Percentiles rank a stretch among this genome's conserved stretches.
Conservation (phyloP, 306 rosid genomes). For the Quercus mongolica region DNA sequence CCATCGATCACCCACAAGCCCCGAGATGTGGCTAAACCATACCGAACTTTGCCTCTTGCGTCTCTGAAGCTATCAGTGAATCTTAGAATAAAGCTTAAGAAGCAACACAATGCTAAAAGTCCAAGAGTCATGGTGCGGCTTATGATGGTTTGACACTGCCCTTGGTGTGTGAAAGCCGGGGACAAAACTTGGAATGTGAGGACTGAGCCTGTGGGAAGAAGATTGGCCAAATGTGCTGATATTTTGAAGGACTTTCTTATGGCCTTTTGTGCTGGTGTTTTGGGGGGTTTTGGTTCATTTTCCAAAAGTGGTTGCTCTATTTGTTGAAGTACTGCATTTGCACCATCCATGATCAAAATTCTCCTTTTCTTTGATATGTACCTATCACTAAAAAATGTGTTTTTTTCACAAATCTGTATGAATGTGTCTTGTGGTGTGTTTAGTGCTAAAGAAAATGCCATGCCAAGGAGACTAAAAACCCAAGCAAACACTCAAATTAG, state of each 20-base stretch:
- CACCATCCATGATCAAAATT: conserved; percentile 24
- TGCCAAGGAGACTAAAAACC: neutral
- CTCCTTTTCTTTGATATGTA: neutral
- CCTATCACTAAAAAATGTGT: neutral
- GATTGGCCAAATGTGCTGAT: conserved; percentile 64
- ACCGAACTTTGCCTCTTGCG: conserved; percentile 52
- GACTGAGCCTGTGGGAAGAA: conserved; percentile 75
- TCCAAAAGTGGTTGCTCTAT: conserved; percentile 36
- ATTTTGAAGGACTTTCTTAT: conserved; percentile 68
- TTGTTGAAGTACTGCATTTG: neutral
- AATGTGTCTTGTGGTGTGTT: neutral
- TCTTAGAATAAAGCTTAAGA: conserved; percentile 53
- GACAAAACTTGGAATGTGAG: conserved; percentile 56
- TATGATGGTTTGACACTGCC: conserved; percentile 38
- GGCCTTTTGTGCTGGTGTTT: conserved; percentile 58
- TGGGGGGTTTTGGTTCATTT: conserved; percentile 25
- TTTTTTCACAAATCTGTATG: neutral
- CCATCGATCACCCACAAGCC: conserved; percentile 83
- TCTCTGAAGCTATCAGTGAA: conserved; percentile 77
- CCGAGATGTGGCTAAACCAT: conserved; percentile 53
- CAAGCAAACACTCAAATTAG: neutral
- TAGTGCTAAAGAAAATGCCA: neutral
- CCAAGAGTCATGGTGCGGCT: conserved; percentile 39
- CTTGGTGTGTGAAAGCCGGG: conserved; percentile 58
- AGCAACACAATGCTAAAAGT: conserved; percentile 50